Base-by-base conservation (phyloP, 805 yeast species). In the Middelhovenomyces tepae region DNA sequence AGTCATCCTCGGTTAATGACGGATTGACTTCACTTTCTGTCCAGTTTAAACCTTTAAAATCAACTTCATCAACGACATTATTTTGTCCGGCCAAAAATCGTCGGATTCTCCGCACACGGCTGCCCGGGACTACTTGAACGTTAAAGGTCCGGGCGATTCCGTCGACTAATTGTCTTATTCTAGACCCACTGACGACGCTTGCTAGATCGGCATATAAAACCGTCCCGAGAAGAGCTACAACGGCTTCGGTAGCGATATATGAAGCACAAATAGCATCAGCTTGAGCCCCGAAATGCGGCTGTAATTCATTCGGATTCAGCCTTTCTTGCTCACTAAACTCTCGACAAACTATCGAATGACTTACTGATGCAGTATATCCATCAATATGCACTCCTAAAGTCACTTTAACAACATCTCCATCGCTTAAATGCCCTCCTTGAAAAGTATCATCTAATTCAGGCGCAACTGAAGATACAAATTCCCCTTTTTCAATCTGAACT, bases 41-140 rank as follows among this genome's bases (percentile, higher is more conserved):
- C 69, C 68, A 63, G 11, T 43, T 51, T 4, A 87, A 93, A 53
- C 95, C 95, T 59, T 89, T 87, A 61, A 81, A 83, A 45, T 84
- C 95, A 52, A 77, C 72, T 63, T 89, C 98, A 23, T 87, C 89
- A 43, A 86, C 91, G 35, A 86, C 91, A 53, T 85, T 94, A 38
- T 87, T 78, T 65, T 91, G 98, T 34, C 98, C 98, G 24, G 94
- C 94, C 52, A 91, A 72, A 50, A 89, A 91, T 53, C 97, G 74
- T 65, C 95, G 74, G 37, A 87, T 70, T 57, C 95, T 73, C 62
- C 98, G 79, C 27, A 91, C 82, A 55, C 84, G 78, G 15, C 95
- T 83, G 0, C 95, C 94, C 19, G 97, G 97, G 22, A 83, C 85
- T 35, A 91, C 85, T 37, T 67, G 67, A 65, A 95, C 85, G 54